phyloP scores from a whole-genome alignment of 2,329 filamentous ascomycete species.

The Ramichloridium luteum region DNA sequence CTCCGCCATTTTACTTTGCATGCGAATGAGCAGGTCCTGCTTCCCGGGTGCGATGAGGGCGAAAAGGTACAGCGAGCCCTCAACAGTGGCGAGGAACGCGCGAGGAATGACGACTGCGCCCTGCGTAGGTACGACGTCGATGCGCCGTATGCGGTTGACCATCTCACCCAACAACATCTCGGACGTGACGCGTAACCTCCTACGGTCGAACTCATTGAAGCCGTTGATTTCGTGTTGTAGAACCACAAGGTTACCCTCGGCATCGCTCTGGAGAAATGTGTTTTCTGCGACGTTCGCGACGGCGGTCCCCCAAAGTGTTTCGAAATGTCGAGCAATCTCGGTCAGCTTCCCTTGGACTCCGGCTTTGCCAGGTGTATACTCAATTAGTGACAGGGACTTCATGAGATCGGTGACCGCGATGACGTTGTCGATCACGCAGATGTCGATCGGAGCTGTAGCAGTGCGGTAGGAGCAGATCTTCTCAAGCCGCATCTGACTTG shows the following conservation, averaged over 20 bases:
- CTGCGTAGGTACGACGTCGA: slow-evolving; percentile 53
- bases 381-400: slow-evolving; percentile 74
- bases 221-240: slow-evolving; percentile 61
- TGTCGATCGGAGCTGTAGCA: slow-evolving; percentile 69
- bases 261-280: slow-evolving; percentile 71
- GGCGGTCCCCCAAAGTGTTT: slow-evolving; percentile 71
- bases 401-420: slow-evolving; percentile 86
- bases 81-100: slow-evolving; percentile 83
- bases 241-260: slow-evolving; percentile 76
- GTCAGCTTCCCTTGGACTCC: slow-evolving; percentile 48
- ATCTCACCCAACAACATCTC: slow-evolving; percentile 85
- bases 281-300: slow-evolving; percentile 60
- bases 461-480: slow-evolving; percentile 69
- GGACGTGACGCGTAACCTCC: slow-evolving; percentile 57
- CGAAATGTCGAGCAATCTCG: slow-evolving; percentile 69
- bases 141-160: slow-evolving; percentile 73
- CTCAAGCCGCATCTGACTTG: slow-evolving; percentile 44
- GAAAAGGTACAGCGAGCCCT: slow-evolving; percentile 85
- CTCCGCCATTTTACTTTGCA: slow-evolving; percentile 60
- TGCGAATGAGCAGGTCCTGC: slow-evolving; percentile 67
- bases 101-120: slow-evolving; percentile 61
- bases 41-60: slow-evolving; percentile 60
- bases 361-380: slow-evolving; percentile 50
- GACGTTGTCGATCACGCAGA: slow-evolving; percentile 59
- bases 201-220: slow-evolving; percentile 61